A percentile compares a stretch with the other conserved stretches of the same genome.
These are phyloP conservation scores for Cardamine occulta DNA, from an alignment of 345 rosid genomes.

Conservation along the genomic window DNA sequence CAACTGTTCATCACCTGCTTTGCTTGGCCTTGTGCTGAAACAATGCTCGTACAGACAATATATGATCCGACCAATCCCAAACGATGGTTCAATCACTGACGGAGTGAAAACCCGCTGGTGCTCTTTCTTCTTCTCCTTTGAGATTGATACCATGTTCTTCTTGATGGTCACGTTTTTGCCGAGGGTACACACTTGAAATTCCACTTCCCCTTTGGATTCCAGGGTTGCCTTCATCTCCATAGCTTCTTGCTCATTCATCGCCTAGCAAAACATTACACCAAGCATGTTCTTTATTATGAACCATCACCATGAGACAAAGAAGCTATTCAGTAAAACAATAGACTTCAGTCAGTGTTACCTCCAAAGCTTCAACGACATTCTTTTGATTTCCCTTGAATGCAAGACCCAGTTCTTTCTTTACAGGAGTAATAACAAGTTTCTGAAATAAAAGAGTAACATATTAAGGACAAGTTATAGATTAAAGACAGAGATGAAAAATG, in stretches of 20 bases:
- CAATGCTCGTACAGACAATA: constrained; percentile 92
- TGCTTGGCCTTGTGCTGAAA: constrained; percentile 83
- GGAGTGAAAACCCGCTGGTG: constrained; percentile 91
- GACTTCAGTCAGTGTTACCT: constrained; percentile 50
- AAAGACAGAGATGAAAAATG: background rate
- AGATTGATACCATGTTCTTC: constrained; percentile 86
- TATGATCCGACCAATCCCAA: constrained; percentile 93
- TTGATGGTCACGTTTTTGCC: constrained; percentile 63
- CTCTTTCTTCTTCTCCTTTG: constrained; percentile 88
- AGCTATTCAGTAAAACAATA: background rate
- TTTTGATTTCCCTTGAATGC: constrained; percentile 85
- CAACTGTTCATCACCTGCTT: constrained; percentile 85
- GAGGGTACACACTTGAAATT: constrained; percentile 78
- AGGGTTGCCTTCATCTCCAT: constrained; percentile 75
- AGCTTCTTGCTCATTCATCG: constrained; percentile 90
- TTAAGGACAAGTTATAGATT: background rate
- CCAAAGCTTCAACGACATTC: constrained; percentile 79
- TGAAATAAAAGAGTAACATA: constrained; percentile 39
- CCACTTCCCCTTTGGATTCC: constrained; percentile 84
- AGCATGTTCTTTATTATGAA: background rate
- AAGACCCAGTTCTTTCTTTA: constrained; percentile 85
- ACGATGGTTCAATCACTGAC: constrained; percentile 93
- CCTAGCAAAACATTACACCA: constrained; percentile 48
- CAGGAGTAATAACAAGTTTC: constrained; percentile 80
- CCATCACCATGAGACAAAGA: background rate